These are phyloP conservation scores for Claviceps fusiformis DNA, from an alignment of 2,329 filamentous ascomycete species.

Conservation along the genomic window DNA sequence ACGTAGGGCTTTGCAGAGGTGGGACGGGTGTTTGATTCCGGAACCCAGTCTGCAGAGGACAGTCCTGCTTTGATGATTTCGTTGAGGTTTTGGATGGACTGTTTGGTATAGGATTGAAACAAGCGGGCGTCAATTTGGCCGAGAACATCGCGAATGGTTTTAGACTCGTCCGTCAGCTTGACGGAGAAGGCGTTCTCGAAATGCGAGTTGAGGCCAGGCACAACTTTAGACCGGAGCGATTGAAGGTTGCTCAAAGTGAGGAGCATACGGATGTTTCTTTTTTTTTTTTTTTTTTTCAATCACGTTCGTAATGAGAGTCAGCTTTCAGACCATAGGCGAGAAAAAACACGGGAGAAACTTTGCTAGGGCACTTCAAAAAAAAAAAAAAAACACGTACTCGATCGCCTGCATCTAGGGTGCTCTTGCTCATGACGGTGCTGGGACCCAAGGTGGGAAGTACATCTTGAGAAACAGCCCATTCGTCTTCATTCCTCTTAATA, in stretches of 20 bases:
- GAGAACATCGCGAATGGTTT: constrained; percentile 82
- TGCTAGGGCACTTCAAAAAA: constrained; percentile 8
- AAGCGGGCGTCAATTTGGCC: constrained; percentile 80
- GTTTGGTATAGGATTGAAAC: constrained; percentile 83
- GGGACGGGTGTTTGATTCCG: constrained; percentile 43
- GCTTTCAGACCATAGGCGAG: neutral
- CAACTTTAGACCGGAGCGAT: constrained; percentile 64
- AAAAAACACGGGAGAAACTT: too few species aligned
- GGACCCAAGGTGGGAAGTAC: constrained; percentile 19
- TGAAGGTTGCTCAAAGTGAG: constrained; percentile 88
- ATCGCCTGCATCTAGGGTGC: constrained; percentile 40
- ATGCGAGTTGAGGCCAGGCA: constrained; percentile 77
- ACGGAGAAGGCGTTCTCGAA: constrained; percentile 93
- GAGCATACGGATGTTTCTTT: constrained; percentile 72
- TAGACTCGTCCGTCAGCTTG: constrained; percentile 84
- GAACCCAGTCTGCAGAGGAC: constrained; percentile 56
- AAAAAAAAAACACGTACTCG: constrained; percentile 30
- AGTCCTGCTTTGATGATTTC: constrained; percentile 63
- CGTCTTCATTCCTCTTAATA: constrained; percentile 48
- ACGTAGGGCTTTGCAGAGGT: constrained; percentile 75
- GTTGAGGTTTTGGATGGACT: constrained; percentile 54
- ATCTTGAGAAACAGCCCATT: constrained; percentile 40
- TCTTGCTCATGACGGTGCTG: constrained; percentile 24
- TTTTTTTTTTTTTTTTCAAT: constrained; percentile 14
- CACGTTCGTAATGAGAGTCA: neutral